Percentiles rank a stretch among this genome's conserved stretches.
Evolutionary conservation across 192 early-diverging fungal species (phyloP).

Genomic region (Podila epigama): DNA sequence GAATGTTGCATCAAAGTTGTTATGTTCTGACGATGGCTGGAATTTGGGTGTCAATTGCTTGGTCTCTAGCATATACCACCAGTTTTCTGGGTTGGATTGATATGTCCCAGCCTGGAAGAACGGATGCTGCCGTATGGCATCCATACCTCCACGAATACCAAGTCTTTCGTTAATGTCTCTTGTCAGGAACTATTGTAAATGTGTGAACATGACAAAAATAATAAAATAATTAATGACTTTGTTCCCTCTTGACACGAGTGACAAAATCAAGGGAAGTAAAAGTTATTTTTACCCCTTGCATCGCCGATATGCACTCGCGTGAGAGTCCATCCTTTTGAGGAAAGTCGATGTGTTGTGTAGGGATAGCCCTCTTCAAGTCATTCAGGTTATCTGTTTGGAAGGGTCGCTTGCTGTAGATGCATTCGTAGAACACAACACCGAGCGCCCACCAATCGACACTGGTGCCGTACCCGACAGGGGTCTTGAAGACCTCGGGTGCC

Average conservation of each 20-base stretch:
- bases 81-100: slow-evolving; percentile 32
- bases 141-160: slow-evolving; percentile 56
- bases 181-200: slow-evolving; percentile 62
- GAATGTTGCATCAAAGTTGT: slow-evolving; percentile 81
- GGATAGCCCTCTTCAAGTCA: slow-evolving; percentile 69
- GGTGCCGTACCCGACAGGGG: slow-evolving; percentile 72
- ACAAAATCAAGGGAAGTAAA: background rate
- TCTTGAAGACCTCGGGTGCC: slow-evolving; percentile 78
- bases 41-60: slow-evolving; percentile 56
- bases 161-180: slow-evolving; percentile 56
- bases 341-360: slow-evolving; percentile 70
- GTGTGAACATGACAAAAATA: background rate
- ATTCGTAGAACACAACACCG: slow-evolving; percentile 91
- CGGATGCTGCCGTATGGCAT: slow-evolving; percentile 53
- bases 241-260: background rate
- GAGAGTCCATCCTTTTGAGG: slow-evolving; percentile 64
- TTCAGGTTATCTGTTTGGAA: slow-evolving; percentile 70
- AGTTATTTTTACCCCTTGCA: slow-evolving; percentile 63
- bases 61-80: slow-evolving; percentile 53
- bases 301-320: slow-evolving; percentile 73
- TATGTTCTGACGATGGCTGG: slow-evolving; percentile 52
- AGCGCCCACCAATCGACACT: slow-evolving; percentile 97
- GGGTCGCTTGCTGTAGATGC: slow-evolving; percentile 74
- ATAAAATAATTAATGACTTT: background rate
- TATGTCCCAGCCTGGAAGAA: slow-evolving; percentile 58